Conservation (phyloP, 108 stramenopile species). For the Fragilariopsis cylindrus region DNA sequence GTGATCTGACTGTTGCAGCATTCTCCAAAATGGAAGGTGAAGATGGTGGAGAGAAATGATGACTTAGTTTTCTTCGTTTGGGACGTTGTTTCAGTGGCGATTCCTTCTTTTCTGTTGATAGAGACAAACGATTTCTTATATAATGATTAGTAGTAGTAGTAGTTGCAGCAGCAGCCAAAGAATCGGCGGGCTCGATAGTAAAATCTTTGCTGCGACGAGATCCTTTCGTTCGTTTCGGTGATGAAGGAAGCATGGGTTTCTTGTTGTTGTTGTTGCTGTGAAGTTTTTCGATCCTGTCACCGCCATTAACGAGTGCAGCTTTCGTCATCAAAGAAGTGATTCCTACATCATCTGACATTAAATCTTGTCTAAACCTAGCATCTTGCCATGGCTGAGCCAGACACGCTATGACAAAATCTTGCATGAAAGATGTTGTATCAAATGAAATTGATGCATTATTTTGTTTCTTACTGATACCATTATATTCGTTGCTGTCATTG, state of each 20-base stretch:
- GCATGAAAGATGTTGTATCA: conserved; percentile 1
- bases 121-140: neutral
- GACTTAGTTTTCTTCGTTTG: neutral
- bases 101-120: neutral
- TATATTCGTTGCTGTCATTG: neutral
- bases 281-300: too few species aligned
- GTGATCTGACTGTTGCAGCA: neutral
- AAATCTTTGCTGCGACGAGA: neutral
- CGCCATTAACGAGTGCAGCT: too few species aligned
- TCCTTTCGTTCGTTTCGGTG: neutral
- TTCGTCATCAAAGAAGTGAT: too few species aligned
- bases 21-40: neutral
- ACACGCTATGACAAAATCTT: conserved; percentile 5
- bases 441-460: neutral
- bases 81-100: neutral
- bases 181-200: conserved; percentile 1
- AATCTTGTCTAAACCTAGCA: too few species aligned
- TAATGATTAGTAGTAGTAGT: neutral
- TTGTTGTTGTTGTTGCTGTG: neutral
- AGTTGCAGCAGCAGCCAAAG: conserved; percentile 2
- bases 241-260: neutral
- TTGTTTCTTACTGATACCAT: neutral
- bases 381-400: neutral
- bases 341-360: too few species aligned
- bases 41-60: neutral